These are phyloP conservation scores for Torrubiellomyces zombiae DNA, from an alignment of 2,329 filamentous ascomycete genomes.

Conservation along the genomic window DNA sequence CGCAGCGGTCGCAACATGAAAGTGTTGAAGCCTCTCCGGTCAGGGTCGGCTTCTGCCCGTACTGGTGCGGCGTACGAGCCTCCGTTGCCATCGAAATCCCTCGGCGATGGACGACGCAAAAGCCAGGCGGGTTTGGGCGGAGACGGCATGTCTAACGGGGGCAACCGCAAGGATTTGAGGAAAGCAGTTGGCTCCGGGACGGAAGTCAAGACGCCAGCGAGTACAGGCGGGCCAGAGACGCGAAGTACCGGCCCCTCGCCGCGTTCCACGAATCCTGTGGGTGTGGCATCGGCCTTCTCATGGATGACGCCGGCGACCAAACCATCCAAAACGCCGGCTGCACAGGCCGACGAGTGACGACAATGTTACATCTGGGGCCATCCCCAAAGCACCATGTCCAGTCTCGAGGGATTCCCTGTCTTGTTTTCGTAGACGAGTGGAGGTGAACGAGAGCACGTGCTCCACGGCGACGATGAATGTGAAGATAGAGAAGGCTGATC, in stretches of 20 bases:
- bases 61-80: constrained; percentile 37
- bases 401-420: too few species aligned
- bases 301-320: constrained; percentile 55
- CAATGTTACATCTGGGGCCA: too few species aligned
- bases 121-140: constrained; percentile 24
- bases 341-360: too few species aligned
- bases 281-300: constrained; percentile 82
- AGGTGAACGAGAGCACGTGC: too few species aligned
- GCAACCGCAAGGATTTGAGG: constrained; percentile 37
- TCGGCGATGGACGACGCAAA: constrained; percentile 35
- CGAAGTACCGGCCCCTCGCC: too few species aligned
- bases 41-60: constrained; percentile 33
- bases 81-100: constrained; percentile 24
- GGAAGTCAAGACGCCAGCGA: constrained; percentile 16
- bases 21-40: constrained; percentile 65
- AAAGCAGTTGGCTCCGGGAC: constrained; percentile 27
- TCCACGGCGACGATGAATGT: too few species aligned
- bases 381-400: too few species aligned
- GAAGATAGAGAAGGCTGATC: too few species aligned
- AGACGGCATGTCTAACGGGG: constrained; percentile 13
- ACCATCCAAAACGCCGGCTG: constrained; percentile 16
- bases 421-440: too few species aligned
- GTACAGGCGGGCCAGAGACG: too few species aligned
- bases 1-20: constrained; percentile 63
- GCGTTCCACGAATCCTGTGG: constrained; percentile 63